Evolutionary conservation across 805 yeast species (phyloP).

Genomic region (Blastobotrys mokoenaii): DNA sequence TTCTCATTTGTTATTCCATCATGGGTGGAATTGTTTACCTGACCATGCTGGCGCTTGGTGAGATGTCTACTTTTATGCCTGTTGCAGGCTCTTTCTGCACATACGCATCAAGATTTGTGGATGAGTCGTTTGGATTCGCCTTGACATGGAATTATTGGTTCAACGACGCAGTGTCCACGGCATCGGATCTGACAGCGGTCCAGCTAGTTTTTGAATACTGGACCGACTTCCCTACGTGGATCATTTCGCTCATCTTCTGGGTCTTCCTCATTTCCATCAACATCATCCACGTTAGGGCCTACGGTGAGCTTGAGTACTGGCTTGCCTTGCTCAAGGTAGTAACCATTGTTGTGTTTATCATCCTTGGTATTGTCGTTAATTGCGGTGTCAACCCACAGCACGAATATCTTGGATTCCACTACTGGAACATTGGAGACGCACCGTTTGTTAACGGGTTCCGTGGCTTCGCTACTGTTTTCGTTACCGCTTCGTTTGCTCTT

Average conservation of each 20-base stretch:
- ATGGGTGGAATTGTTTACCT: conserved; percentile 45
- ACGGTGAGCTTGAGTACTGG: conserved; percentile 63
- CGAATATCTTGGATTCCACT: conserved; percentile 43
- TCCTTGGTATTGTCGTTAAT: conserved; percentile 48
- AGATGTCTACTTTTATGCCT: conserved; percentile 48
- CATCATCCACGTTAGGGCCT: conserved; percentile 43
- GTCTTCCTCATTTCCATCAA: conserved; percentile 37
- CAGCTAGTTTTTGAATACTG: conserved; percentile 40
- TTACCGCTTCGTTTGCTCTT: conserved; percentile 50
- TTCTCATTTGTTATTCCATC: conserved; percentile 41
- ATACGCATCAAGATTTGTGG: conserved; percentile 42
- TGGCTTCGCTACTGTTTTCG: conserved; percentile 46
- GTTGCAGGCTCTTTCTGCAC: conserved; percentile 46
- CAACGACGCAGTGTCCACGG: conserved; percentile 42
- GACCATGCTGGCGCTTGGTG: conserved; percentile 48
- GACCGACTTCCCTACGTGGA: conserved; percentile 42
- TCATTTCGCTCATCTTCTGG: conserved; percentile 47
- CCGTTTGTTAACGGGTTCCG: conserved; percentile 29
- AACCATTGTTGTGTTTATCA: conserved; percentile 54
- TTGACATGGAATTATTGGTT: conserved; percentile 44
- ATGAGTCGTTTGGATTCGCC: conserved; percentile 45
- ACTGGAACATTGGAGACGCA: conserved; percentile 47
- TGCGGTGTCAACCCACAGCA: conserved; percentile 47
- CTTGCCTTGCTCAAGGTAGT: conserved; percentile 55
- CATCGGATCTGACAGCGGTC: conserved; percentile 41